Conservation (phyloP, 306 rosid species). For the Rosa rugosa region DNA sequence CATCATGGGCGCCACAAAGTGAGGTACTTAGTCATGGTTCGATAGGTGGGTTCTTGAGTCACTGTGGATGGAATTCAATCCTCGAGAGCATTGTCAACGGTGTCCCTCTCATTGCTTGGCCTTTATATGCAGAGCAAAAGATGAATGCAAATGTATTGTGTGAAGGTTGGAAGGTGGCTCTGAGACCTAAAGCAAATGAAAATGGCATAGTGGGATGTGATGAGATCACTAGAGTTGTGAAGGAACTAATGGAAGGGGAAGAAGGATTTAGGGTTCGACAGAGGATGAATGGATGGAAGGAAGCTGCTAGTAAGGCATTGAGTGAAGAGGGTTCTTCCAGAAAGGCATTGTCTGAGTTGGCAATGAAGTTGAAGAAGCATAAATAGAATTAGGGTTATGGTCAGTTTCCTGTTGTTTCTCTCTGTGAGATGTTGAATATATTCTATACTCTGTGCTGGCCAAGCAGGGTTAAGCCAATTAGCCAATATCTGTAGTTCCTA, state of each 20-base stretch:
- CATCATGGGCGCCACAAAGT: constrained; percentile 79
- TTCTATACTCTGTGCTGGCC: background rate
- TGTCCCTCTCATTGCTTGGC: constrained; percentile 72
- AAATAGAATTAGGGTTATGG: background rate
- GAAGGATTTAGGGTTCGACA: constrained; percentile 56
- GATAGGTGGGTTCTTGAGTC: constrained; percentile 61
- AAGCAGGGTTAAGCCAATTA: too few relatives aligned
- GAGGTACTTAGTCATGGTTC: constrained; percentile 55
- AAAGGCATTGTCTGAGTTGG: constrained; percentile 38
- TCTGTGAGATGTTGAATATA: background rate
- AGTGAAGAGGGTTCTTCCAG: constrained; percentile 48
- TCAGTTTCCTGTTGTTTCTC: background rate
- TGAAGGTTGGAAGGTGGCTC: constrained; percentile 37
- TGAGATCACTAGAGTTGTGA: constrained; percentile 46
- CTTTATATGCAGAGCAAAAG: constrained; percentile 65
- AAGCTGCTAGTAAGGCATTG: constrained; percentile 34
- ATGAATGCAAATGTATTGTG: constrained; percentile 60
- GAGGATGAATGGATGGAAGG: constrained; percentile 47
- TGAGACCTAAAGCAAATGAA: constrained; percentile 35
- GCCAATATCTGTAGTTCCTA: background rate
- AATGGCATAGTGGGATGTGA: constrained; percentile 42
- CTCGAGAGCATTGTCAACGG: constrained; percentile 64
- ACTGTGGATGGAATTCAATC: constrained; percentile 77
- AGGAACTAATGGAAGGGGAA: constrained; percentile 61
- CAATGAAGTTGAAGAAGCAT: constrained; percentile 36